Evolutionary conservation across 768 basidiomycete genomes (phyloP).

Genomic region (Pulveroboletus sp.): DNA sequence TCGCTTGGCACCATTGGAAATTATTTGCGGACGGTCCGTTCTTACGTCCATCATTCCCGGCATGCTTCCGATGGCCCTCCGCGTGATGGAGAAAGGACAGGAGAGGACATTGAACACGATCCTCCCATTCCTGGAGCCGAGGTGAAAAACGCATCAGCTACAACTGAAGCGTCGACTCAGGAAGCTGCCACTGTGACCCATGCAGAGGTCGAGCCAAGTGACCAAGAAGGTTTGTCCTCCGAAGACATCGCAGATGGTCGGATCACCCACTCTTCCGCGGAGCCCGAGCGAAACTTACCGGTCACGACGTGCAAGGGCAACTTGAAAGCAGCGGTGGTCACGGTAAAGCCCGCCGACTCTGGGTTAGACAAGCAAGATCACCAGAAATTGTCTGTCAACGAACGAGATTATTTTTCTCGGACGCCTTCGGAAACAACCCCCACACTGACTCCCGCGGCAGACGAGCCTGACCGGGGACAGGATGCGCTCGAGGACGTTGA

Average conservation of each 20-base stretch:
- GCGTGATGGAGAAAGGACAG: conserved; percentile 25
- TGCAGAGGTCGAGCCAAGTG: conserved; percentile 30
- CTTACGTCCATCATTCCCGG: conserved; percentile 13
- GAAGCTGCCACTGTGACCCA: conserved; percentile 1
- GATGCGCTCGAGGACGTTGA: conserved; percentile 10
- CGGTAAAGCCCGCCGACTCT: neutral
- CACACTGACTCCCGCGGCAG: neutral
- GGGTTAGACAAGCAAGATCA: conserved; percentile 10
- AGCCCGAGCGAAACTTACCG: conserved; percentile 22
- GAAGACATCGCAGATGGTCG: conserved; percentile 41
- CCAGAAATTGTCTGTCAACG: conserved; percentile 13
- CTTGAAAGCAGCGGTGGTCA: neutral
- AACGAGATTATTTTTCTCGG: conserved; percentile 5
- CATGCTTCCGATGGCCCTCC: conserved; percentile 17
- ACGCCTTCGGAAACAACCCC: neutral
- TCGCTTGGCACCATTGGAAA: neutral
- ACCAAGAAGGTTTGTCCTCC: conserved; percentile 65
- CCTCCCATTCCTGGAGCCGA: conserved; percentile 15
- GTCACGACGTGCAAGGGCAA: conserved; percentile 24
- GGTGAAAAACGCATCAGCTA: conserved; percentile 4
- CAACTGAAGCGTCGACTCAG: neutral
- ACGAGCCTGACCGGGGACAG: conserved; percentile 4
- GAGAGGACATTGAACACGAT: conserved; percentile 15
- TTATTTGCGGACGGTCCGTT: conserved; percentile 3
- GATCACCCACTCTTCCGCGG: conserved; percentile 5